Evolutionary conservation across 257 asterid genomes (phyloP), one percentile per base, ranked within the genome.

Genomic region (Solanum tarapatanum): DNA sequence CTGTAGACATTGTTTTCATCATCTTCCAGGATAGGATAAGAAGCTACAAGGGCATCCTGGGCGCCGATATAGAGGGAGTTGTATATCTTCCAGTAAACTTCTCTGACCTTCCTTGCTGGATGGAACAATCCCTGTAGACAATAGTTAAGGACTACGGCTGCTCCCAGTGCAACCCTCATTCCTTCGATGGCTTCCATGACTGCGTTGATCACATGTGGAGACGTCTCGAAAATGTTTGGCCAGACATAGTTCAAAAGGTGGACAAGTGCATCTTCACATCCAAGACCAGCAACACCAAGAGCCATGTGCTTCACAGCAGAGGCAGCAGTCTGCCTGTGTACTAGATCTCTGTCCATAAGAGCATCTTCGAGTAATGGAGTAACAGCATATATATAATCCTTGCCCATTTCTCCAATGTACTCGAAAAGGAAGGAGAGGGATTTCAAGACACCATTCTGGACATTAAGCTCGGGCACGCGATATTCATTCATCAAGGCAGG

Each of bases 161-260:
- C 96, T 5, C 98, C 98, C 73, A 96, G 87, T 1, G 98, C 98
- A 19, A 93, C 98, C 87, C 98, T 92, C 98, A 96, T 96, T 32
- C 98, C 98, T 87, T 94, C 98, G n/a, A 96, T 91, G 85, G 98
- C 98, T 89, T 96, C 98, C 93, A 87, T 96, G 1, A 96, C 98
- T 35, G 98, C 98, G 69, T 96, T 96, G 11, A 96, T 94, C 32
- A 95, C 98, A 3, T 95, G 98, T 0, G 98, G 98, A 8, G 98
- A 95, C 1, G 98, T 95, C 90, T 95, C 98, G 21, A 95, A 95
- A 48, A 95, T 94, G 90, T 94, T 95, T 0, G 98, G 98, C 98
- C 98, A 95, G 12, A 95, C 97, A 33, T 93, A 96, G 76, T 96
- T 96, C 96, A 96, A 60, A 41, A 96, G 87, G 88, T 96, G 98